Conservation (phyloP, 371 early-diverging fungal species). For the Mortierella sp. region DNA sequence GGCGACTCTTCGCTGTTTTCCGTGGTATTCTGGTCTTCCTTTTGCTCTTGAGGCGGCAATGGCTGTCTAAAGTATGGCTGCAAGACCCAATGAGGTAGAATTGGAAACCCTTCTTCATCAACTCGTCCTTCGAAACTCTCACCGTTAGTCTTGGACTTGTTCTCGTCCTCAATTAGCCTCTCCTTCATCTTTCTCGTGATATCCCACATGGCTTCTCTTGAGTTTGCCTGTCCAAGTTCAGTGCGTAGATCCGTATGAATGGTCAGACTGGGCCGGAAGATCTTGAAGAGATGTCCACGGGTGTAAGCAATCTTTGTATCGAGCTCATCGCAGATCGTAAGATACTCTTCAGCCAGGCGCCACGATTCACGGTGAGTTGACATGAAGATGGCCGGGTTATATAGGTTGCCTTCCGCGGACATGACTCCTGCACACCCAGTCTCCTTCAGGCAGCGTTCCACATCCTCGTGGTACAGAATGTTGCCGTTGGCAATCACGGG, state of each 20-base stretch:
- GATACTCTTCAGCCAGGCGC: constrained; percentile 87
- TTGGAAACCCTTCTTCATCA: constrained; percentile 73
- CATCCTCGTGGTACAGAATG: constrained; percentile 91
- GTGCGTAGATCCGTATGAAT: constrained; percentile 84
- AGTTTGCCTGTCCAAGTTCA: constrained; percentile 71
- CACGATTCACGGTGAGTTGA: constrained; percentile 73
- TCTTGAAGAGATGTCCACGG: constrained; percentile 93
- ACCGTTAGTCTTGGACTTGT: constrained; percentile 25
- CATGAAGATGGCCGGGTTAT: constrained; percentile 91
- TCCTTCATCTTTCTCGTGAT: constrained; percentile 70
- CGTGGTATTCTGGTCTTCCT: neutral
- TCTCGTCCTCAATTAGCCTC: constrained; percentile 62
- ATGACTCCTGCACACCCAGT: constrained; percentile 98
- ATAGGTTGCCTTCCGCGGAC: constrained; percentile 93
- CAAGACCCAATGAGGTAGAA: constrained; percentile 76
- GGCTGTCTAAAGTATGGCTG: constrained; percentile 83
- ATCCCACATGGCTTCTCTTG: constrained; percentile 71
- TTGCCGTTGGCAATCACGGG: constrained; percentile 99
- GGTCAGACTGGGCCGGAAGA: constrained; percentile 82
- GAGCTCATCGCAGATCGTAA: constrained; percentile 78
- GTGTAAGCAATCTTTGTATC: constrained; percentile 74
- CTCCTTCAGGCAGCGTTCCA: constrained; percentile 84
- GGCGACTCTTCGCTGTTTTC: neutral
- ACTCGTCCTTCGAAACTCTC: constrained; percentile 49
- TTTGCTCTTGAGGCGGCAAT: constrained; percentile 53